A percentile compares a stretch with the other conserved stretches of the same genome.
Evolutionary conservation across 164 flowering plant species (phyloP).

Genomic region (Annona squamosa): DNA sequence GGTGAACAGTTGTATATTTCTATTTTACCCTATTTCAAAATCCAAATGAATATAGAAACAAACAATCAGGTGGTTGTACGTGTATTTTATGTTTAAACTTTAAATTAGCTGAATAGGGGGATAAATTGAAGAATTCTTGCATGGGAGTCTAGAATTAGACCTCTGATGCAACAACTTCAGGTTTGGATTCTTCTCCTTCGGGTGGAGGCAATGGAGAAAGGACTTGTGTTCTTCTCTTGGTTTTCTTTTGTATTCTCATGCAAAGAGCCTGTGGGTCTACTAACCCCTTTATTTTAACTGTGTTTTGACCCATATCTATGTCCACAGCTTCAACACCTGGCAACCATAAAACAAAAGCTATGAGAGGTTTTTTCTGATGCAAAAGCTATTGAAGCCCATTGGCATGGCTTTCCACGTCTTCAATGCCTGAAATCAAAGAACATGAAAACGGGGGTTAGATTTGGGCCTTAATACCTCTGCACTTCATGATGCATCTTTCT

Average conservation of each 20-base stretch:
- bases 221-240: slow-evolving; percentile 69
- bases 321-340: slow-evolving; percentile 39
- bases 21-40: too few relatives aligned
- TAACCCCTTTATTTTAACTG: slow-evolving; percentile 75
- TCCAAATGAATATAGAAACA: too few relatives aligned
- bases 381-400: too few relatives aligned
- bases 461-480: slow-evolving; percentile 45
- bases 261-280: slow-evolving; percentile 88
- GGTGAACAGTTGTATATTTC: too few relatives aligned
- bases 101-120: too few relatives aligned
- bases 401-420: neutral
- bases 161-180: slow-evolving; percentile 70
- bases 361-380: too few relatives aligned
- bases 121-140: neutral
- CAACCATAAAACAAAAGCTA: neutral
- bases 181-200: slow-evolving; percentile 56
- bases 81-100: too few relatives aligned
- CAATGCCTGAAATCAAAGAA: neutral
- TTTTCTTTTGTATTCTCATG: slow-evolving; percentile 57
- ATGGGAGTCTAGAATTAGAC: slow-evolving; percentile 21
- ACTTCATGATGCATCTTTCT: slow-evolving; percentile 55
- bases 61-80: neutral
- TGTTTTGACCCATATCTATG: slow-evolving; percentile 63
- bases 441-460: neutral
- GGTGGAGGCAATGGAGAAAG: slow-evolving; percentile 71